phyloP scores from a whole-genome alignment of 2,329 filamentous ascomycete species.

The Epichloe elymi region DNA sequence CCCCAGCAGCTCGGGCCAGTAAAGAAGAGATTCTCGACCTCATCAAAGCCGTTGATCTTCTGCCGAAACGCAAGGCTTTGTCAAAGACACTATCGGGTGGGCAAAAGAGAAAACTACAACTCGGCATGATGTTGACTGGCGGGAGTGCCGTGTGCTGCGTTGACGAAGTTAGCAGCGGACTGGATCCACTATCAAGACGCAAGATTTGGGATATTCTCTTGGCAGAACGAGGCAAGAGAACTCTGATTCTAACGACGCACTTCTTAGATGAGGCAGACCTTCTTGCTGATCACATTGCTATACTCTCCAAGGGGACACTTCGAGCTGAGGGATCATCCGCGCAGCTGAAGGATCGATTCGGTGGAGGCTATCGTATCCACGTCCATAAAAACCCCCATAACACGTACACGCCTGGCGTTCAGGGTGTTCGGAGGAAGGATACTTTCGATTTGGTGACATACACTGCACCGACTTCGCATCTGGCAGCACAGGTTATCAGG shows the following conservation, averaged over 20 bases:
- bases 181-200: conserved; percentile 73
- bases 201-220: conserved; percentile 94
- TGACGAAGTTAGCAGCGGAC: conserved; percentile 79
- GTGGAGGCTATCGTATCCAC: conserved; percentile 74
- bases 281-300: conserved; percentile 76
- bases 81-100: conserved; percentile 76
- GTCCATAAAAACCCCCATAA: conserved; percentile 46
- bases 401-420: conserved; percentile 34
- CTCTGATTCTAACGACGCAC: conserved; percentile 81
- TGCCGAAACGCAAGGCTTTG: conserved; percentile 56
- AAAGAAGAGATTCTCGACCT: conserved; percentile 48
- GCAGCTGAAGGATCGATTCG: conserved; percentile 68
- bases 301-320: conserved; percentile 72
- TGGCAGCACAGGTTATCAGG: conserved; percentile 59
- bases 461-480: conserved; percentile 52
- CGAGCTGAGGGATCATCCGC: conserved; percentile 76
- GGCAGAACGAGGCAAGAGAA: conserved; percentile 67
- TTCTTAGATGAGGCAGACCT: conserved; percentile 90
- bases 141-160: conserved; percentile 80
- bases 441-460: conserved; percentile 64
- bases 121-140: conserved; percentile 92
- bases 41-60: conserved; percentile 60
- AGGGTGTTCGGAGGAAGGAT: conserved; percentile 42
- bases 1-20: conserved; percentile 39
- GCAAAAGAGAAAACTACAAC: conserved; percentile 82